A percentile compares a stretch with the other conserved stretches of the same genome.
phyloP scores from a whole-genome alignment of 83 land plant genomes.

The Picea engelmannii region DNA sequence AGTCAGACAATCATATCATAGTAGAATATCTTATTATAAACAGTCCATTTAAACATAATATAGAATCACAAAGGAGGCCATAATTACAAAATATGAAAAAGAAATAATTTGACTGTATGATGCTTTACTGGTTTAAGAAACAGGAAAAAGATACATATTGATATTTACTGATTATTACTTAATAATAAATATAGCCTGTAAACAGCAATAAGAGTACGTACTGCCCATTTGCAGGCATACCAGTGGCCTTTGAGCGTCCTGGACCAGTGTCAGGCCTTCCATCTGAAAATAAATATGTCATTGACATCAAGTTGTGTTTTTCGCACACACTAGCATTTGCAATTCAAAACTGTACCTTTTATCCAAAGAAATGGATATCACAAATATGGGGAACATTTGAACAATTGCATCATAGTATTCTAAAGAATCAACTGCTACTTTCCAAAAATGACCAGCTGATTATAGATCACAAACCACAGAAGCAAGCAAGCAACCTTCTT shows the following conservation, averaged over 20 bases:
- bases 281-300: neutral
- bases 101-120: too few species aligned
- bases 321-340: neutral
- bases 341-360: neutral
- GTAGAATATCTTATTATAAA: too few species aligned
- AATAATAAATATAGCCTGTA: neutral
- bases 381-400: neutral
- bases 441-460: neutral
- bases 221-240: constrained; percentile 14
- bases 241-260: constrained; percentile 11
- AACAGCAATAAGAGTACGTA: constrained; percentile 1
- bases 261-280: constrained; percentile 10
- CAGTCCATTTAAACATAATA: too few species aligned
- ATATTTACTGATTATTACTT: neutral
- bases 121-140: too few species aligned
- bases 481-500: neutral
- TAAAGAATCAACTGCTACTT: neutral
- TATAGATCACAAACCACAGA: neutral
- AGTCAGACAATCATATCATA: too few species aligned
- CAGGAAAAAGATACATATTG: neutral
- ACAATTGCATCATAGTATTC: neutral
- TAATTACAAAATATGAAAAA: too few species aligned
- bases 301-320: neutral
- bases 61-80: too few species aligned
- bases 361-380: neutral